Conservation (phyloP, 2,329 filamentous ascomycete species). For the Phaeosphaeriaceae sp. region DNA sequence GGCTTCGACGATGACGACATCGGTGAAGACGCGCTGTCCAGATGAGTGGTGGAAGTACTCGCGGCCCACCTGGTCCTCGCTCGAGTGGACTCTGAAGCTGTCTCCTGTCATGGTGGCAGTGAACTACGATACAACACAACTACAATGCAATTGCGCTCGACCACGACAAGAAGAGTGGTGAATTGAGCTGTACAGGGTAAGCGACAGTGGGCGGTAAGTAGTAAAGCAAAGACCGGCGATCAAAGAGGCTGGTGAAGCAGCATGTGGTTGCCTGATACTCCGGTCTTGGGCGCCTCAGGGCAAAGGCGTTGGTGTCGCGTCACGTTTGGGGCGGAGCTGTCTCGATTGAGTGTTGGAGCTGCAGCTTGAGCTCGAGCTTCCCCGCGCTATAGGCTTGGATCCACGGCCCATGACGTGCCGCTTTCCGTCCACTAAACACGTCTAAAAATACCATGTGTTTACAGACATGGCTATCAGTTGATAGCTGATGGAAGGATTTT, state of each 20-base stretch:
- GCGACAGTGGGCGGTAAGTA: neutral
- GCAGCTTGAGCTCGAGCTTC: neutral
- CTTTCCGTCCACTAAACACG: neutral
- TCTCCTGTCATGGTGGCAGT: constrained; percentile 33
- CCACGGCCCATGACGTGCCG: neutral
- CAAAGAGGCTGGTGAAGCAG: neutral
- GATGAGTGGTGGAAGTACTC: constrained; percentile 55
- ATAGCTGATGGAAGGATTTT: no score
- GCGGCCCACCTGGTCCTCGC: constrained; percentile 47
- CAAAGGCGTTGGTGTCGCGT: neutral
- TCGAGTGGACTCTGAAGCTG: constrained; percentile 23
- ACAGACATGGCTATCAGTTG: neutral
- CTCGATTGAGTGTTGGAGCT: neutral
- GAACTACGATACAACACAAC: neutral
- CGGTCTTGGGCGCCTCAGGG: neutral
- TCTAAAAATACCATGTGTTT: neutral
- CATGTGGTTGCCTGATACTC: neutral
- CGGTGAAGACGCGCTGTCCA: constrained; percentile 52
- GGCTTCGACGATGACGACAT: constrained; percentile 53
- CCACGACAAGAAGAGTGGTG: neutral
- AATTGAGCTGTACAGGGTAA: neutral
- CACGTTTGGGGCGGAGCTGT: neutral
- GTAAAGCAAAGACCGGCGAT: neutral
- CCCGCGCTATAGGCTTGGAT: neutral
- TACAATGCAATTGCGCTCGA: neutral